Evolutionary conservation across 768 basidiomycete genomes (phyloP).

Genomic region (Cystobasidium onofrii): DNA sequence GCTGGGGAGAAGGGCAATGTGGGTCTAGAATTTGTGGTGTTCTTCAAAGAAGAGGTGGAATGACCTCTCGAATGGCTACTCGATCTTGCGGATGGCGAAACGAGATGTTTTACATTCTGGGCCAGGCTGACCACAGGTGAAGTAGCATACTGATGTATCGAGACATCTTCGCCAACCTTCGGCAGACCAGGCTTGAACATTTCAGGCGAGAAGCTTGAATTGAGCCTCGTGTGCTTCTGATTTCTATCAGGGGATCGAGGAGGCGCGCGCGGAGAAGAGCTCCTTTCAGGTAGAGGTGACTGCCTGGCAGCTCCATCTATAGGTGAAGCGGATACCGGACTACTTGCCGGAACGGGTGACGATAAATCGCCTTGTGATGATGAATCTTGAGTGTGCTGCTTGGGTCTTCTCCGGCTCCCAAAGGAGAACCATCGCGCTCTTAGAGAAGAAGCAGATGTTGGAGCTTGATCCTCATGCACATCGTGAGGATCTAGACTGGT

Average conservation of each 20-base stretch:
- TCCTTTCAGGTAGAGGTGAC: background rate
- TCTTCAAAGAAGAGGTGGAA: background rate
- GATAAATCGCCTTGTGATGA: background rate
- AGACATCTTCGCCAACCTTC: background rate
- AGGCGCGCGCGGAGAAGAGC: background rate
- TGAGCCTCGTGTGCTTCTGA: background rate
- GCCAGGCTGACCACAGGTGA: background rate
- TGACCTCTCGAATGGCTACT: background rate
- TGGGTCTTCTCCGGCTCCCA: constrained; percentile 13
- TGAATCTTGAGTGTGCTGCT: background rate
- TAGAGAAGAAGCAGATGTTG: background rate
- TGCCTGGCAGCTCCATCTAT: background rate
- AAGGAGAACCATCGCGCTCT: constrained; percentile 23
- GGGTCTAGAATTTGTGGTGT: background rate
- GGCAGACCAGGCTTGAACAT: constrained; percentile 1
- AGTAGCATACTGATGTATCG: background rate
- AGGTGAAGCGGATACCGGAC: constrained; percentile 4
- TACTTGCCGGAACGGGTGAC: background rate
- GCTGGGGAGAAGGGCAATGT: background rate
- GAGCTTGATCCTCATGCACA: background rate
- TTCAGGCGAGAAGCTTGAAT: constrained; percentile 1
- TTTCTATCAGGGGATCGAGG: background rate
- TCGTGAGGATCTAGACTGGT: background rate
- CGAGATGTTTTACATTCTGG: background rate
- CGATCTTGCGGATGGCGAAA: background rate